A percentile compares a stretch with the other conserved stretches of the same genome.
These are phyloP conservation scores for Apium graveolens DNA, from an alignment of 129 eudicot species.

Conservation along the genomic window DNA sequence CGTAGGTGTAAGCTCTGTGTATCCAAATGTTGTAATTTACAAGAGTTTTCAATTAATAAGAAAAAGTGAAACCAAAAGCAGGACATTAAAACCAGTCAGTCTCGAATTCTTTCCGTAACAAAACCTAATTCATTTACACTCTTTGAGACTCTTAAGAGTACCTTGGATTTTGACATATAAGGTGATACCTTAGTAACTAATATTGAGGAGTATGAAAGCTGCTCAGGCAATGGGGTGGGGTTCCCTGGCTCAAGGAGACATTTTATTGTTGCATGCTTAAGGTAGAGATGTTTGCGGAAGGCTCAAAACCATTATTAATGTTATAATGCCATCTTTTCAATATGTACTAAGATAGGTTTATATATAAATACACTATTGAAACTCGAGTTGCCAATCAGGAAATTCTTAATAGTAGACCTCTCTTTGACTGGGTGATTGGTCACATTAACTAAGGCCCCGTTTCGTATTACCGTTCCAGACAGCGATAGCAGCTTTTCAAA, in stretches of 20 bases:
- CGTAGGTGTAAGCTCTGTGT: not conserved
- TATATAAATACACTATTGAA: not conserved
- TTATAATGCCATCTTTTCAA: not conserved
- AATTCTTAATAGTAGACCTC: not conserved
- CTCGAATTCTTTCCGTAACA: not conserved
- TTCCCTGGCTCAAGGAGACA: not conserved
- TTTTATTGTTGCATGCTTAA: not conserved
- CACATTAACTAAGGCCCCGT: not conserved
- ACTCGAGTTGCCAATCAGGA: not conserved
- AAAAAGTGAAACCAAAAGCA: too few species aligned
- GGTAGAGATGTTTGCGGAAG: not conserved
- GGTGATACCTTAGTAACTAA: not conserved
- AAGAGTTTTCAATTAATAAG: not conserved
- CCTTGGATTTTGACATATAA: not conserved
- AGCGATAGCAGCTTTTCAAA: too few species aligned
- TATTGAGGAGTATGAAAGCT: not conserved
- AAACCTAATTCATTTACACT: not conserved
- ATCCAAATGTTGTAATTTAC: not conserved
- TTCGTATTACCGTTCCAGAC: too few species aligned
- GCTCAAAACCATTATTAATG: not conserved
- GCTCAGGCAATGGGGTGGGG: not conserved
- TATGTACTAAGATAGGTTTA: not conserved
- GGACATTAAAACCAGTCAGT: too few species aligned
- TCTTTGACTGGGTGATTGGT: not conserved
- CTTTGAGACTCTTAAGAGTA: not conserved